phyloP scores from a whole-genome alignment of 2,329 filamentous ascomycete genomes.

The Herpotrichia juniperi region DNA sequence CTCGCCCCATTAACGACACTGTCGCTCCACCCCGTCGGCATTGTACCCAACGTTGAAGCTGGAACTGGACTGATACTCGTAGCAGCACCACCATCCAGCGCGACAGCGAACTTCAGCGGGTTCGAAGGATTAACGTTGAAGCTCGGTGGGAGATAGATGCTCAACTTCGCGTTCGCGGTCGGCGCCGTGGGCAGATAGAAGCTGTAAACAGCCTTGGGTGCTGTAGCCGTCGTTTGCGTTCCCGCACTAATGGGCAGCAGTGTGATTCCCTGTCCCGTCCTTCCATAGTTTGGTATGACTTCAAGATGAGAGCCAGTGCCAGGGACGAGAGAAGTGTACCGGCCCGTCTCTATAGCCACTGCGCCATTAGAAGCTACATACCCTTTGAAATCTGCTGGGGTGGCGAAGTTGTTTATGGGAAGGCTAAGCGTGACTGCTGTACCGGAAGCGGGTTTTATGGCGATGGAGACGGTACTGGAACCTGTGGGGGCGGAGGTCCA shows the following conservation, averaged over 20 bases:
- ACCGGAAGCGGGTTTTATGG: slow-evolving; percentile 23
- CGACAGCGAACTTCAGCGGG: slow-evolving; percentile 55
- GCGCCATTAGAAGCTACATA: slow-evolving; percentile 27
- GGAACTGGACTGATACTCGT: slow-evolving; percentile 33
- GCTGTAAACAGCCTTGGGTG: slow-evolving; percentile 20
- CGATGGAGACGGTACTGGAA: slow-evolving; percentile 19
- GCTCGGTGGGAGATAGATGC: slow-evolving; percentile 44
- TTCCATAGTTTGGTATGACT: slow-evolving; percentile 30
- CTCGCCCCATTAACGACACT: slow-evolving; percentile 57
- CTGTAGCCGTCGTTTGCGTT: slow-evolving; percentile 19
- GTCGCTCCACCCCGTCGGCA: slow-evolving; percentile 53
- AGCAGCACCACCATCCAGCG: slow-evolving; percentile 44
- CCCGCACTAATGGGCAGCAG: slow-evolving; percentile 20
- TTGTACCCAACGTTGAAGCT: slow-evolving; percentile 35
- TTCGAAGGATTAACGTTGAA: slow-evolving; percentile 56
- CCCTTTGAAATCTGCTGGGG: slow-evolving; percentile 24
- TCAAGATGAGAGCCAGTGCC: slow-evolving; percentile 10
- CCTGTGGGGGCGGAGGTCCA: slow-evolving; percentile 27
- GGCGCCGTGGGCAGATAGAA: slow-evolving; percentile 23
- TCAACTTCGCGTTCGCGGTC: slow-evolving; percentile 25
- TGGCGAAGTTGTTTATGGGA: slow-evolving; percentile 19
- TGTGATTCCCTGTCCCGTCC: slow-evolving; percentile 29
- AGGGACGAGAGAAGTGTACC: slow-evolving; percentile 17
- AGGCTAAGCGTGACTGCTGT: slow-evolving; percentile 22
- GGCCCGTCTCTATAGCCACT: slow-evolving; percentile 26